phyloP scores from a whole-genome alignment of 164 flowering plant genomes.

The Berberis thunbergii region DNA sequence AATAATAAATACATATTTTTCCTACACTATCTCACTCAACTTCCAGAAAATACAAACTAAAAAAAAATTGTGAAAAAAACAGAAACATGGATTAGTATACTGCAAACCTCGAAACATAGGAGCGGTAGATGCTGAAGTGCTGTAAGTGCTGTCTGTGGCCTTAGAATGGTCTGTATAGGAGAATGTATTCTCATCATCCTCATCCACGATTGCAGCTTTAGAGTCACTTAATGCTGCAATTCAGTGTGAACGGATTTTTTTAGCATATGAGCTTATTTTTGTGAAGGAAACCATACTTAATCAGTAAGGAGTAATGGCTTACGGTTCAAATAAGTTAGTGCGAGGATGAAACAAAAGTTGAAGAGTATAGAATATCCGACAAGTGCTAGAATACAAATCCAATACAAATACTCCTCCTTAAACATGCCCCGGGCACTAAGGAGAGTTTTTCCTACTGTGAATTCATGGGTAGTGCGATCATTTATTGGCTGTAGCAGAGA shows the following conservation, averaged over 20 bases:
- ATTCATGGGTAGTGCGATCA: conserved; percentile 10
- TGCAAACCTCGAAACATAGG: conserved; percentile 13
- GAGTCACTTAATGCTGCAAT: conserved; percentile 34
- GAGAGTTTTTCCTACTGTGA: conserved; percentile 43
- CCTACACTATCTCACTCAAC: too few species aligned
- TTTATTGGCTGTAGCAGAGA: conserved; percentile 28
- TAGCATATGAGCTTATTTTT: not conserved
- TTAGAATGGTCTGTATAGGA: conserved; percentile 8
- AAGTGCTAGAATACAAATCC: conserved; percentile 51
- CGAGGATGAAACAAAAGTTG: conserved; percentile 41
- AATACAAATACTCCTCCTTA: conserved; percentile 40
- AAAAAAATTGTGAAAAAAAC: not conserved
- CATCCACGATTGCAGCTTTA: conserved; percentile 19
- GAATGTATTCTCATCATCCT: conserved; percentile 13
- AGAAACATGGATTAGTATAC: not conserved
- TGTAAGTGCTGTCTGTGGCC: conserved; percentile 5
- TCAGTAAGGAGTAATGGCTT: conserved; percentile 16
- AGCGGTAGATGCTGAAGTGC: conserved; percentile 13
- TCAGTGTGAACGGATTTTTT: not conserved
- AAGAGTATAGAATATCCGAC: conserved; percentile 45
- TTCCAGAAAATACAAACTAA: not conserved
- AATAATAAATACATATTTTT: too few species aligned
- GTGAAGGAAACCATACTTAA: not conserved
- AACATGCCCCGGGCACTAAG: conserved; percentile 43
- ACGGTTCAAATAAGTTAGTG: conserved; percentile 46